phyloP scores from a whole-genome alignment of 2,329 filamentous ascomycete species.

The Teratosphaeria destructans region DNA sequence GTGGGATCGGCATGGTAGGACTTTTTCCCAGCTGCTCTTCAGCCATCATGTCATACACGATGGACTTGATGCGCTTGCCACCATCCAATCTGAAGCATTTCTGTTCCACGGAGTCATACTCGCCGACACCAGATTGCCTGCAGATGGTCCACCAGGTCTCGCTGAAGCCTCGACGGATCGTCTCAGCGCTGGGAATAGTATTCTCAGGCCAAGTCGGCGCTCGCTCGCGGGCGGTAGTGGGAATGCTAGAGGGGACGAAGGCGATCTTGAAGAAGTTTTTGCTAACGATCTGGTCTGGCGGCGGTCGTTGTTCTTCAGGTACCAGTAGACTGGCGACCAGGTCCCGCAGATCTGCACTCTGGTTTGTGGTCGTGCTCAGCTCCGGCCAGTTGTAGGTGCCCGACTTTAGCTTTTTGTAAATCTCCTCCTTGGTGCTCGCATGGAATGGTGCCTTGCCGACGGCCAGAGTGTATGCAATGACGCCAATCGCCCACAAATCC shows the following conservation, averaged over 20 bases:
- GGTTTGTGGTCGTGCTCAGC: slow-evolving; percentile 53
- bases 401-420: slow-evolving; percentile 59
- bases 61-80: slow-evolving; percentile 37
- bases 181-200: slow-evolving; percentile 32
- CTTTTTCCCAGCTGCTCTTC: slow-evolving; percentile 38
- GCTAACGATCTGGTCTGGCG: slow-evolving; percentile 67
- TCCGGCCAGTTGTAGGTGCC: slow-evolving; percentile 74
- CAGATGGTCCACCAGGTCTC: slow-evolving; percentile 43
- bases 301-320: slow-evolving; percentile 63
- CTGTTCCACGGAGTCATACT: slow-evolving; percentile 31
- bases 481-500: slow-evolving; percentile 94
- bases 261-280: slow-evolving; percentile 71
- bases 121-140: slow-evolving; percentile 40
- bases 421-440: slow-evolving; percentile 77
- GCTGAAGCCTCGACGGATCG: slow-evolving; percentile 37
- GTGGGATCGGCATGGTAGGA: slow-evolving; percentile 39
- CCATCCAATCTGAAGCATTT: slow-evolving; percentile 38
- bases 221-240: slow-evolving; percentile 33
- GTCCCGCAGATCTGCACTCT: slow-evolving; percentile 69
- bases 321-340: slow-evolving; percentile 67
- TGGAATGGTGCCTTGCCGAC: slow-evolving; percentile 96
- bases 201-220: slow-evolving; percentile 39
- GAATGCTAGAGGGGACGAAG: slow-evolving; percentile 53
- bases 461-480: slow-evolving; percentile 97
- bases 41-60: slow-evolving; percentile 40